Base-by-base conservation (phyloP, 2,329 filamentous ascomycete species). In the Lachnellula hyalina region DNA sequence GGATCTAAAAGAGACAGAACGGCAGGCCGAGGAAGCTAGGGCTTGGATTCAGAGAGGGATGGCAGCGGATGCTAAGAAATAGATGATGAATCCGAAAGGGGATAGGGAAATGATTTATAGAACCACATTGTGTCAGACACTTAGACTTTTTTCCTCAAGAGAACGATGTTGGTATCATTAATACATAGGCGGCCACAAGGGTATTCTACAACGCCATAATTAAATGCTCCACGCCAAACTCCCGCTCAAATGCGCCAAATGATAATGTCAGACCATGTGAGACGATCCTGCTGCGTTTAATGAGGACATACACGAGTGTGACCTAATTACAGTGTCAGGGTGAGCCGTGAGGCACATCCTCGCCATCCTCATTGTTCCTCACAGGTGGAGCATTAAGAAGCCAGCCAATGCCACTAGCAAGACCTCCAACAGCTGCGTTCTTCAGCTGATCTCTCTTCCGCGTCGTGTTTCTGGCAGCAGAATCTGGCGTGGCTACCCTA, bases 391-490 rank as follows among this genome's bases (percentile, higher is more conserved):
- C 84, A 6, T 82, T 82, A 55, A 87, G 79, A 47, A 87, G 68
- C 85, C 85, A 87, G 0, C 85, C 84, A 23, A 88, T 80, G 17
- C 85, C 82, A 44, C 81, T 83, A 2, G 85, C 84, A 47, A 87
- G 68, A 1, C 83, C 84, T n/a, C 82, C 83, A 53, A 85, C 82
- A 8, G 85, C 84, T 36, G 79, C 84, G 56, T 86, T 84, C 59
- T 82, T 76, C 41, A 87, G 65, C 69, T 87, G 85, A 68, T 93
- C 89, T 62, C 89, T 79, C 74, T 86, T 92, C 63, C 89, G 79
- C 38, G 81, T 75, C 54, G 76, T 72, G 55, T 76, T 70, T 36
- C 52, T 59, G 9, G 45, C 40, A 21, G 25, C 42, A 4, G 52
- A 49, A 38, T 59, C 59, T 8, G 47, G 55, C 1, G 55, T 57